phyloP scores from a whole-genome alignment of 2,329 filamentous ascomycete species.

The Xylaria sp. region DNA sequence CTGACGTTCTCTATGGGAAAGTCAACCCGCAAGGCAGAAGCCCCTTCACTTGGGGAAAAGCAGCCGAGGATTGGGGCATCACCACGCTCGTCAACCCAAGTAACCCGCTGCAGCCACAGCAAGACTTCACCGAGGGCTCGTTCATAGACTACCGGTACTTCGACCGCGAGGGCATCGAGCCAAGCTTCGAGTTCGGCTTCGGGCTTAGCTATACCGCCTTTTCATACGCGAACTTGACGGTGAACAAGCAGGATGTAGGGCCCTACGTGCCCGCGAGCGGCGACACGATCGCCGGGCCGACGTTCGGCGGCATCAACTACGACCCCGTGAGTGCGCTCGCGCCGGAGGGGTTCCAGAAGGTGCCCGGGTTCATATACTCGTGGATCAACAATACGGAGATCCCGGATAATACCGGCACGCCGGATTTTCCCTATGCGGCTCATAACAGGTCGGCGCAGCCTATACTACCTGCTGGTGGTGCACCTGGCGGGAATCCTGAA shows the following conservation, averaged over 20 bases:
- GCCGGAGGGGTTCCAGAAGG: slow-evolving; percentile 66
- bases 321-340: slow-evolving; percentile 39
- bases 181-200: slow-evolving; percentile 83
- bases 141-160: slow-evolving; percentile 87
- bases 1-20: slow-evolving; percentile 81
- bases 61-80: slow-evolving; percentile 73
- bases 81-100: slow-evolving; percentile 75
- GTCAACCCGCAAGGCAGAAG: slow-evolving; percentile 77
- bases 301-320: slow-evolving; percentile 64
- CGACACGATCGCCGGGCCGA: slow-evolving; percentile 69
- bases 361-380: slow-evolving; percentile 72
- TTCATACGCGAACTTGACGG: slow-evolving; percentile 72
- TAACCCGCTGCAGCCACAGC: slow-evolving; percentile 67
- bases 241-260: slow-evolving; percentile 59
- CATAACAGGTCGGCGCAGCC: slow-evolving; percentile 68
- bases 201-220: slow-evolving; percentile 87
- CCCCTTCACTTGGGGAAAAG: slow-evolving; percentile 71
- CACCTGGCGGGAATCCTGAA: slow-evolving; percentile 71
- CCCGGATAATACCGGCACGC: slow-evolving; percentile 56
- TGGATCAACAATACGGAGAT: slow-evolving; percentile 72
- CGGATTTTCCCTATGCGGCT: slow-evolving; percentile 67
- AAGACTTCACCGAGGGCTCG: slow-evolving; percentile 78
- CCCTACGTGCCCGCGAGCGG: slow-evolving; percentile 70
- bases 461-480: slow-evolving; percentile 59
- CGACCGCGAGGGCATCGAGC: slow-evolving; percentile 70